A percentile compares a stretch with the other conserved stretches of the same genome.
Evolutionary conservation across 108 stramenopile species (phyloP).

Genomic region (Aurantiochytrium sp.): DNA sequence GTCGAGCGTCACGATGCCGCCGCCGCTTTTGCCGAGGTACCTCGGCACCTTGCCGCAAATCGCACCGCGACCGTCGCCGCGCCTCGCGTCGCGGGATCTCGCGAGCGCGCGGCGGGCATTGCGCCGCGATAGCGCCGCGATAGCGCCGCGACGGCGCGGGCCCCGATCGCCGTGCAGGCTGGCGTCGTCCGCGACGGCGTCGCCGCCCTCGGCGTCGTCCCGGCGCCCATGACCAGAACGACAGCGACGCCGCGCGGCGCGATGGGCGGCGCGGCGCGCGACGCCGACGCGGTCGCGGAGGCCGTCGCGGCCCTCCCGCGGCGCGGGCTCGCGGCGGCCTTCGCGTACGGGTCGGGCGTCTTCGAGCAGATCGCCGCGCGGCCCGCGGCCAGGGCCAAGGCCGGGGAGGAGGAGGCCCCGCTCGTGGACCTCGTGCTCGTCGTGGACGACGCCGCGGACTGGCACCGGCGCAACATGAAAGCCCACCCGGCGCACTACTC

Average conservation of each 20-base stretch:
- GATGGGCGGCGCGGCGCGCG: neutral
- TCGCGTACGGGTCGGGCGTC: slow-evolving; percentile 17
- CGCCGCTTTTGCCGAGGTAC: too few relatives aligned
- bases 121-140: too few relatives aligned
- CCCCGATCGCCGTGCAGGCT: too few relatives aligned
- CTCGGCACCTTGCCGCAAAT: too few relatives aligned
- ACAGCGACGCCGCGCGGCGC: neutral
- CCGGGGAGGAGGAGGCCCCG: neutral
- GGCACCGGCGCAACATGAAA: neutral
- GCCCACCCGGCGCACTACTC: neutral
- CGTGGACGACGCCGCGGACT: neutral
- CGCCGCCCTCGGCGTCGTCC: too few relatives aligned
- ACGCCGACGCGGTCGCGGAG: neutral
- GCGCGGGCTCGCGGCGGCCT: neutral
- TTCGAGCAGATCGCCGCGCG: neutral
- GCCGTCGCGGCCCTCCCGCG: neutral
- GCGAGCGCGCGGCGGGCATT: too few relatives aligned
- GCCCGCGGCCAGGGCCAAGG: neutral
- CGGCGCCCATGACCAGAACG: too few relatives aligned
- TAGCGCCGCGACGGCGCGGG: too few relatives aligned
- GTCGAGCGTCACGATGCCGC: too few relatives aligned
- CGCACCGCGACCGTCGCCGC: too few relatives aligned
- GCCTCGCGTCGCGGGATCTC: too few relatives aligned
- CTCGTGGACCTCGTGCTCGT: neutral
- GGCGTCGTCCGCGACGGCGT: too few relatives aligned